These are phyloP conservation scores for Chenopodium quinoa DNA, from an alignment of 148 eudicot species.

Conservation along the genomic window DNA sequence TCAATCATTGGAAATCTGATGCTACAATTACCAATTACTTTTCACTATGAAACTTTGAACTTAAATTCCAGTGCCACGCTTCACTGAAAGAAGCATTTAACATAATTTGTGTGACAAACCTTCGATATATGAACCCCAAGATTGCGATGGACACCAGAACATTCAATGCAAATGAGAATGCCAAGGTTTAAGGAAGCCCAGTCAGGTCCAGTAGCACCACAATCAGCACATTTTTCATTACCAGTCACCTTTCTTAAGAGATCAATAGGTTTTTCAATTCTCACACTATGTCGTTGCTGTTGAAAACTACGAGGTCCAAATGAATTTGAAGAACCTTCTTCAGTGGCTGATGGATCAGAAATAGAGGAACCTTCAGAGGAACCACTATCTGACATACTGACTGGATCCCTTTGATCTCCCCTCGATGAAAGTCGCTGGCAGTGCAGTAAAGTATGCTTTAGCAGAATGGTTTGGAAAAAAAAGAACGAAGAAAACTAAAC, in stretches of 20 bases:
- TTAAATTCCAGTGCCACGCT: neutral
- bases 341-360: constrained; percentile 30
- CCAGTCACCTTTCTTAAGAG: constrained; percentile 63
- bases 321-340: constrained; percentile 39
- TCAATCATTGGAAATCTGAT: neutral
- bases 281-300: constrained; percentile 45
- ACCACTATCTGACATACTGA: constrained; percentile 34
- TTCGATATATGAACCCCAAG: constrained; percentile 97
- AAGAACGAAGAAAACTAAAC: neutral
- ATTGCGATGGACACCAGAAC: constrained; percentile 98
- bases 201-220: constrained; percentile 93
- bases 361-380: constrained; percentile 49
- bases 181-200: constrained; percentile 99
- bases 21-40: neutral
- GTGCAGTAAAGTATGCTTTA: constrained; percentile 14
- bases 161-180: constrained; percentile 87
- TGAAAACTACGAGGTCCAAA: constrained; percentile 57
- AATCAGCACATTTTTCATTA: constrained; percentile 96
- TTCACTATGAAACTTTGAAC: neutral
- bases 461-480: constrained; percentile 1
- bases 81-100: neutral
- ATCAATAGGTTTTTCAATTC: constrained; percentile 67
- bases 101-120: constrained; percentile 41
- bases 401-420: constrained; percentile 38
- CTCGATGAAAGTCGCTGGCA: constrained; percentile 54